Evolutionary conservation across 208 protist species (phyloP).

Genomic region (Trypanosoma conorhini): DNA sequence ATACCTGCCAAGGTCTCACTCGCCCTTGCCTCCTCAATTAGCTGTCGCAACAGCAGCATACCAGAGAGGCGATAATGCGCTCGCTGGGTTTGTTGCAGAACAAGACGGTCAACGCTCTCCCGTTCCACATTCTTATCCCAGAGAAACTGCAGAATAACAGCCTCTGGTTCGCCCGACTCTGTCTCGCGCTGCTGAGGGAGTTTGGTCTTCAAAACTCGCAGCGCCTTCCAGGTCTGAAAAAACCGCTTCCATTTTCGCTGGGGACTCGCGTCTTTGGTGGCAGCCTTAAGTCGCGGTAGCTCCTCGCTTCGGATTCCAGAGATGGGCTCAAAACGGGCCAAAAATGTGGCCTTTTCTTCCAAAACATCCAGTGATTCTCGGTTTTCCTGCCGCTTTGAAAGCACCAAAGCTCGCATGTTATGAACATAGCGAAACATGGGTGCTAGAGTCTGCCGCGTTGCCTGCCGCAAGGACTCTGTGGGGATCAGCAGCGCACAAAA

Average conservation of each 20-base stretch:
- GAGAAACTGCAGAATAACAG: conserved; percentile 69
- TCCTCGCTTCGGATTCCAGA: conserved; percentile 15
- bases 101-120: conserved; percentile 48
- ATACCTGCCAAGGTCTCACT: conserved; percentile 51
- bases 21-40: conserved; percentile 73
- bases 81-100: conserved; percentile 55
- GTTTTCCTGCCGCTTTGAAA: conserved; percentile 80
- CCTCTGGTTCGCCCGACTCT: conserved; percentile 32
- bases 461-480: conserved; percentile 46
- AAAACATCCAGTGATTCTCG: conserved; percentile 53
- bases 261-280: conserved; percentile 29
- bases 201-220: conserved; percentile 72
- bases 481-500: conserved; percentile 76
- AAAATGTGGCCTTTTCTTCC: conserved; percentile 64
- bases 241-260: conserved; percentile 75
- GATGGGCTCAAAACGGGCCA: conserved; percentile 82
- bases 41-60: conserved; percentile 67
- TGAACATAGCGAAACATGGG: conserved; percentile 68
- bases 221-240: conserved; percentile 83
- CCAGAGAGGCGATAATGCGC: conserved; percentile 76
- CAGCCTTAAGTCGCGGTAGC: conserved; percentile 9
- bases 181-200: conserved; percentile 59
- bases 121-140: conserved; percentile 55
- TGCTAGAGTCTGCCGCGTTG: conserved; percentile 43
- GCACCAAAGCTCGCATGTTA: conserved; percentile 70